Conservation (phyloP, 179 eudicot species). For the Patellifolia procumbens region DNA sequence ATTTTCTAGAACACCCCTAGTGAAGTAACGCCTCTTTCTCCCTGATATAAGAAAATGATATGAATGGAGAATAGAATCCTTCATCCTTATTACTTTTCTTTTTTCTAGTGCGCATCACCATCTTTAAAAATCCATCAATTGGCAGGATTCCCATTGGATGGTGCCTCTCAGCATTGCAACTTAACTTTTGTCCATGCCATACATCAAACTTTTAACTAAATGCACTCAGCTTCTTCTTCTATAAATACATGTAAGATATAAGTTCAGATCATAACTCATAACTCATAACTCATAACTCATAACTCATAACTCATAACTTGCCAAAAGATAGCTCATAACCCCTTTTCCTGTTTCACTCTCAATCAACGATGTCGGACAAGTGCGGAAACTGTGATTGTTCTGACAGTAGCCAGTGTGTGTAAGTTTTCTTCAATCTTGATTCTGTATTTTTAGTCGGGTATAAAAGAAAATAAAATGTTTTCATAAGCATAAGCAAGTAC, state of each 20-base stretch:
- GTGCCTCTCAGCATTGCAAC: neutral
- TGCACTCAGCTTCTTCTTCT: constrained; percentile 18
- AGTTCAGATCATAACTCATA: constrained; percentile 15
- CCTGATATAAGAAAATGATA: too few relatives aligned
- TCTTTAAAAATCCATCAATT: neutral
- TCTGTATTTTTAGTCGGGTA: neutral
- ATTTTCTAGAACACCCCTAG: too few relatives aligned
- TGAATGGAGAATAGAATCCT: too few relatives aligned
- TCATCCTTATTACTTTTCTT: too few relatives aligned
- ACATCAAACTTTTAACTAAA: neutral
- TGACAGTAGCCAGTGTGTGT: constrained; percentile 58
- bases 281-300: neutral
- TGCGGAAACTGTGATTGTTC: constrained; percentile 59
- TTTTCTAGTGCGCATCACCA: neutral
- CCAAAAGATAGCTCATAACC: too few relatives aligned
- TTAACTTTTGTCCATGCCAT: neutral
- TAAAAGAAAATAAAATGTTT: too few relatives aligned
- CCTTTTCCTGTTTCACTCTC: too few relatives aligned
- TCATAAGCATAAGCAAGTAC: neutral
- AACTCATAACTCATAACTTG: neutral
- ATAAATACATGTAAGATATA: constrained; percentile 39
- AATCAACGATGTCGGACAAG: constrained; percentile 53
- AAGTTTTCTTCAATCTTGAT: constrained; percentile 29
- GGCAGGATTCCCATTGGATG: neutral
- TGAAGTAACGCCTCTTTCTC: too few relatives aligned